Evolutionary conservation across 2,329 filamentous ascomycete genomes (phyloP), one percentile per base, ranked within the genome.

Genomic region (Microsporum canis): DNA sequence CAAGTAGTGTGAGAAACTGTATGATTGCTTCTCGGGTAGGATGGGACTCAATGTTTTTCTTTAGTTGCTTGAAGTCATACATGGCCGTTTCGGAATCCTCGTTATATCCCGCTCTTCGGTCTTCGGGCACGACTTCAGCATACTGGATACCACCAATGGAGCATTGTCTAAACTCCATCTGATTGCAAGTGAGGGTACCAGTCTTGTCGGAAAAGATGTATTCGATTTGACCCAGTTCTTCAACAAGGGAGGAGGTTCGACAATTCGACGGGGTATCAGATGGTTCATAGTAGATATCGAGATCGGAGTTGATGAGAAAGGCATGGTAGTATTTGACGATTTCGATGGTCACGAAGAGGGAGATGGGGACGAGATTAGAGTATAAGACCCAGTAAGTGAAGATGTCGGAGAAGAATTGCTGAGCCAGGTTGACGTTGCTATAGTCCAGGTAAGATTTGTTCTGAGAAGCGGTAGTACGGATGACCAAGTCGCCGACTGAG

Each of bases 131-230:
- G 49, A 92, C 89, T 60, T 94, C 91, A 10, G 89, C 88, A 71
- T 99, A 99, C 75, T 96, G 92, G 59, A 97, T 86, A 31, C 94
- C 94, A 31, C 85, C 89, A 70, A 99, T 97, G 0, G 88, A 88
- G 69, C 89, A 95, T 74, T 97, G 91, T 71, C 91, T 91, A 74
- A 97, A 99, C 73, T 97, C 92, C 94, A 99, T 97, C 81, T 90
- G 86, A 71, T 97, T 97, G 76, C 91, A 95, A n/a, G 92, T 97
- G 69, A 97, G 78, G 3, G 92, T 97, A 49, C 92, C 92, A 1
- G 92, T 97, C 79, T 97, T 97, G 79, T 97, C 92, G 0, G 91
- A 96, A 73, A 99, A 99, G 65, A 99, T 94, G 70, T 95, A 99
- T 71, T 97, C 94, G 51, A 99, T 95, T 82, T 97, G 96, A 60